Percentiles rank a stretch among this genome's conserved stretches.
Evolutionary conservation across 108 stramenopile species (phyloP).

Genomic region (Discostella pseudostelligera): DNA sequence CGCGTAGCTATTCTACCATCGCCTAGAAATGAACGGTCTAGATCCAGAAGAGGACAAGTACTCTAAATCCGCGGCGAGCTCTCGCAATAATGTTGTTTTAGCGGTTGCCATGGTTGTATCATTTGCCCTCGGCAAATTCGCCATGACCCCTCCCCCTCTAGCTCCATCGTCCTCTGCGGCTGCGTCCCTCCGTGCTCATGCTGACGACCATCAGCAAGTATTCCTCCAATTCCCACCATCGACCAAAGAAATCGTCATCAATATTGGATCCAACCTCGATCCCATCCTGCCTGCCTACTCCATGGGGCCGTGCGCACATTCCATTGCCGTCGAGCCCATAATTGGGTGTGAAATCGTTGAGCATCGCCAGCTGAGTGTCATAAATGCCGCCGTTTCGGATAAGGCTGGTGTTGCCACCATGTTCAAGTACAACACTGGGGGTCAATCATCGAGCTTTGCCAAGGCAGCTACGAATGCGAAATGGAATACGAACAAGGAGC

Average conservation of each 20-base stretch:
- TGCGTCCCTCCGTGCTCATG: too few relatives aligned
- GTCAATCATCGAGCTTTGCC: conserved; percentile 3
- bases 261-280: conserved; percentile 21
- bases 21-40: too few relatives aligned
- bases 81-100: too few relatives aligned
- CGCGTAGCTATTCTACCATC: too few relatives aligned
- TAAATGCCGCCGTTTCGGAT: conserved; percentile 10
- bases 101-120: too few relatives aligned
- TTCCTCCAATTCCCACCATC: conserved; percentile 8
- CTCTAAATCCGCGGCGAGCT: too few relatives aligned
- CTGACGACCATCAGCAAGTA: too few relatives aligned
- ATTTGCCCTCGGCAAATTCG: too few relatives aligned
- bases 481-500: conserved; percentile 17
- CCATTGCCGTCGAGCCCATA: conserved; percentile 21
- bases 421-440: not conserved
- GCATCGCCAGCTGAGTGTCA: conserved; percentile 16
- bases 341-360: conserved; percentile 3
- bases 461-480: not conserved
- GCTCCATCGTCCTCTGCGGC: too few relatives aligned
- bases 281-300: conserved; percentile 15
- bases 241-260: conserved; percentile 7
- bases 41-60: too few relatives aligned
- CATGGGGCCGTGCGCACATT: conserved; percentile 15
- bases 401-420: not conserved
- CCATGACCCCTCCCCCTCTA: too few relatives aligned